Percentiles rank a stretch among this genome's conserved stretches.
Evolutionary conservation across 371 early-diverging fungal species (phyloP).

Genomic region (Batrachochytrium dendrobatidis): DNA sequence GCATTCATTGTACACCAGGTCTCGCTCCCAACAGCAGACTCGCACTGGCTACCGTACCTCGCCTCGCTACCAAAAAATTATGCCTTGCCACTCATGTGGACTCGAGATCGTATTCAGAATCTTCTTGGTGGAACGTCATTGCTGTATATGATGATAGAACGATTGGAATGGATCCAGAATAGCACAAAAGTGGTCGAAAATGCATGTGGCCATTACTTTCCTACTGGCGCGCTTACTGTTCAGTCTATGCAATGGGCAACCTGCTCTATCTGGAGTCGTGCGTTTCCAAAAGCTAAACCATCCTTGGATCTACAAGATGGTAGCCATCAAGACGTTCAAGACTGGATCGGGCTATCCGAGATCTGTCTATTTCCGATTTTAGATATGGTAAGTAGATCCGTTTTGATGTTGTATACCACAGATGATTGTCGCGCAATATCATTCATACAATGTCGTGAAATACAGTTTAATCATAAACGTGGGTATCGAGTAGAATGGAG

Average conservation of each 20-base stretch:
- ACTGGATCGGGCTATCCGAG: conserved; percentile 13
- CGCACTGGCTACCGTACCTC: conserved; percentile 11
- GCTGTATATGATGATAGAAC: conserved; percentile 5
- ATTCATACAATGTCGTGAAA: neutral
- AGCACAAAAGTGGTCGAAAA: neutral
- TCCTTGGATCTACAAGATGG: neutral
- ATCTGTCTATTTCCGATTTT: conserved; percentile 39
- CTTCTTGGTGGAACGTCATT: conserved; percentile 12
- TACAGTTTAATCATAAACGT: conserved; percentile 35
- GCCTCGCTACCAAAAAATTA: conserved; percentile 8
- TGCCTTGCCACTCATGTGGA: conserved; percentile 14
- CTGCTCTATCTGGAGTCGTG: conserved; percentile 1
- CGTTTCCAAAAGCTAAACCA: conserved; percentile 1
- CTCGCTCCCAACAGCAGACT: neutral
- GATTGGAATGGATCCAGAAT: conserved; percentile 6
- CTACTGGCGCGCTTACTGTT: neutral
- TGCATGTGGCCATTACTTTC: neutral
- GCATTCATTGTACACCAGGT: conserved; percentile 13
- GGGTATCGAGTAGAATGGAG: conserved; percentile 33
- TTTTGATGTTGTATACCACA: neutral
- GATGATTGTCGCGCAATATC: neutral
- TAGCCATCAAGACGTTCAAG: neutral
- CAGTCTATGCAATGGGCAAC: conserved; percentile 1
- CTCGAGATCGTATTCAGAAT: neutral
- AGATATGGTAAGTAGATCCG: conserved; percentile 28